A percentile compares a stretch with the other conserved stretches of the same genome.
phyloP scores from a whole-genome alignment of 768 basidiomycete genomes.

The Mycena amicta region DNA sequence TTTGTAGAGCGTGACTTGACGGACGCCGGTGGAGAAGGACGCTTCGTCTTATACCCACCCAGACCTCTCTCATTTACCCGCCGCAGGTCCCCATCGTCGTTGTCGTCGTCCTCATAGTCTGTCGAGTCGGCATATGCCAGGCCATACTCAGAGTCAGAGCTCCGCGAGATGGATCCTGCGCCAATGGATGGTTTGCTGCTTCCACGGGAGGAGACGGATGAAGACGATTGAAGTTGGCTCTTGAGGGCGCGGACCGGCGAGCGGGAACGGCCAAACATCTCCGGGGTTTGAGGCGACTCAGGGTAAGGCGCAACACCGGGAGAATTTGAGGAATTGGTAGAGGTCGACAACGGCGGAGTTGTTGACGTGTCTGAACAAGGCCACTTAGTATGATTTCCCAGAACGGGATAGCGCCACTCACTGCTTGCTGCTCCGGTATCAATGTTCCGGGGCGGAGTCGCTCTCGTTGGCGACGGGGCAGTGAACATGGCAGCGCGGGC shows the following conservation, averaged over 20 bases:
- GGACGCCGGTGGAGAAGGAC: background rate
- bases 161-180: constrained; percentile 31
- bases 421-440: constrained; percentile 50
- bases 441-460: constrained; percentile 45
- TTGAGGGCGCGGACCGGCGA: constrained; percentile 8
- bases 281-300: constrained; percentile 15
- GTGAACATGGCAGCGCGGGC: constrained; percentile 61
- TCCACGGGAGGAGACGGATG: constrained; percentile 14
- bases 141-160: constrained; percentile 46
- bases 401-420: constrained; percentile 33
- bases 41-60: no score
- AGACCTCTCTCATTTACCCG: constrained; percentile 10
- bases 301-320: constrained; percentile 19
- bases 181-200: constrained; percentile 6
- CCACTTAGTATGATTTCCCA: constrained; percentile 19
- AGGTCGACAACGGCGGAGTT: constrained; percentile 20
- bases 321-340: constrained; percentile 15
- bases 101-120: constrained; percentile 37
- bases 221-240: constrained; percentile 13
- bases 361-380: constrained; percentile 18
- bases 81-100: constrained; percentile 21
- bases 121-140: constrained; percentile 55
- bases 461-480: constrained; percentile 22
- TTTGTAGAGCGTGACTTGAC: background rate
- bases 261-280: constrained; percentile 4